Percentiles rank a stretch among this genome's conserved stretches.
These are phyloP conservation scores for Bipolaris gigantea DNA, from an alignment of 2,329 filamentous ascomycete species.

Conservation along the genomic window DNA sequence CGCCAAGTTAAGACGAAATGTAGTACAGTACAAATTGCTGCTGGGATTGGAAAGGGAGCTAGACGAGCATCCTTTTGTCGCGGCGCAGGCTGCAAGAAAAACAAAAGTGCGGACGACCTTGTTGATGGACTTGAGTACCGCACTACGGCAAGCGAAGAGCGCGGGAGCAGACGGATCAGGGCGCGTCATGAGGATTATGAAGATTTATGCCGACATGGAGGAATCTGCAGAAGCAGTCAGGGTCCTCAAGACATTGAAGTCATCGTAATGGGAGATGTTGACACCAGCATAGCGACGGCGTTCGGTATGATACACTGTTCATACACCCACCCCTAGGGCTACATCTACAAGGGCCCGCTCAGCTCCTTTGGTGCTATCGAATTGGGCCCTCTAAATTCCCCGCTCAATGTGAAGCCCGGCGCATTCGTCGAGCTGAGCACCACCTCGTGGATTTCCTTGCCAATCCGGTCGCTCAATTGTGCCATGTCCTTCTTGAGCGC, in stretches of 20 bases:
- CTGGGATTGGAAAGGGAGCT: slow-evolving; percentile 55
- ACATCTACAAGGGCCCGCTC: slow-evolving; percentile 37
- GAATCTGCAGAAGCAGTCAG: slow-evolving; percentile 62
- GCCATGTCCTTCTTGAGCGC: slow-evolving; percentile 77
- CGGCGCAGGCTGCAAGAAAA: slow-evolving; percentile 59
- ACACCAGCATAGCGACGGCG: slow-evolving; percentile 51
- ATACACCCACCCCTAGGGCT: slow-evolving; percentile 32
- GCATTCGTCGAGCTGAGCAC: slow-evolving; percentile 85
- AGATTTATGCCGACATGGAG: slow-evolving; percentile 63
- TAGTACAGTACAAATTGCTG: slow-evolving; percentile 61
- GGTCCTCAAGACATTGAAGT: slow-evolving; percentile 51
- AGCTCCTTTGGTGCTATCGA: slow-evolving; percentile 47
- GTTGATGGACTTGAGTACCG: slow-evolving; percentile 65
- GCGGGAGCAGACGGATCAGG: slow-evolving; percentile 45
- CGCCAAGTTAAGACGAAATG: slow-evolving; percentile 57
- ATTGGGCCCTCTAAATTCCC: slow-evolving; percentile 64
- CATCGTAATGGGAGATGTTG: slow-evolving; percentile 16
- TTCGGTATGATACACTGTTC: slow-evolving; percentile 45
- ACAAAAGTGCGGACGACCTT: slow-evolving; percentile 63
- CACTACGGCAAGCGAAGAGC: slow-evolving; percentile 60
- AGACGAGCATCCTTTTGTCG: slow-evolving; percentile 65
- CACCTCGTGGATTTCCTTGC: slow-evolving; percentile 74
- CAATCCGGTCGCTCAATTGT: slow-evolving; percentile 63
- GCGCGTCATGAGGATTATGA: slow-evolving; percentile 58
- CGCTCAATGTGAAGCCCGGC: slow-evolving; percentile 84